Percentiles rank a stretch among this genome's conserved stretches.
Conservation (phyloP, 176 grass and related monocot genomes). For the Cymbopogon citratus region DNA sequence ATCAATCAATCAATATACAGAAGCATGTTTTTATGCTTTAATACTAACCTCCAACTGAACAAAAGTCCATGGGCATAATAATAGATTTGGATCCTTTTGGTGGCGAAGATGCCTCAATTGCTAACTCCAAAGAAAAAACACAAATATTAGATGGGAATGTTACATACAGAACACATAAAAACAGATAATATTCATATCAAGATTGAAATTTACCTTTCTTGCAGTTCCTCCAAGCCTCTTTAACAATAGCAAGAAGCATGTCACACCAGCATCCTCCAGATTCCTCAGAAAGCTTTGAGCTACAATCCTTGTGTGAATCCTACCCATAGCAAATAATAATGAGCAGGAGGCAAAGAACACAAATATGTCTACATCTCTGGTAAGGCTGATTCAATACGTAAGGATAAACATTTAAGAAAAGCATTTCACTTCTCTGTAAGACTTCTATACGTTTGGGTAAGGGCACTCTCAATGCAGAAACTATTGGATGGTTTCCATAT, state of each 20-base stretch:
- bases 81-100: constrained; percentile 84
- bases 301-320: constrained; percentile 79
- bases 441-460: neutral
- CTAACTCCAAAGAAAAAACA: constrained; percentile 51
- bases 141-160: constrained; percentile 16
- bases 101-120: constrained; percentile 87
- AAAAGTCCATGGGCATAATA: constrained; percentile 46
- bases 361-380: neutral
- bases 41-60: constrained; percentile 56
- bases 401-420: neutral
- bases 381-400: constrained; percentile 18
- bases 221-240: constrained; percentile 81
- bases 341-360: constrained; percentile 12
- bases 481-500: neutral
- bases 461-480: neutral
- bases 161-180: constrained; percentile 8
- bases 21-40: neutral
- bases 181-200: neutral
- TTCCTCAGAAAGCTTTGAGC: constrained; percentile 60
- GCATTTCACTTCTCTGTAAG: constrained; percentile 3
- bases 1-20: neutral
- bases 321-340: constrained; percentile 19
- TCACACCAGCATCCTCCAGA: constrained; percentile 83
- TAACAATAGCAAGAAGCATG: constrained; percentile 72
- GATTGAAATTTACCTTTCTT: constrained; percentile 71